These are phyloP conservation scores for Claviceps spartinae DNA, from an alignment of 2,329 filamentous ascomycete species.

Conservation along the genomic window DNA sequence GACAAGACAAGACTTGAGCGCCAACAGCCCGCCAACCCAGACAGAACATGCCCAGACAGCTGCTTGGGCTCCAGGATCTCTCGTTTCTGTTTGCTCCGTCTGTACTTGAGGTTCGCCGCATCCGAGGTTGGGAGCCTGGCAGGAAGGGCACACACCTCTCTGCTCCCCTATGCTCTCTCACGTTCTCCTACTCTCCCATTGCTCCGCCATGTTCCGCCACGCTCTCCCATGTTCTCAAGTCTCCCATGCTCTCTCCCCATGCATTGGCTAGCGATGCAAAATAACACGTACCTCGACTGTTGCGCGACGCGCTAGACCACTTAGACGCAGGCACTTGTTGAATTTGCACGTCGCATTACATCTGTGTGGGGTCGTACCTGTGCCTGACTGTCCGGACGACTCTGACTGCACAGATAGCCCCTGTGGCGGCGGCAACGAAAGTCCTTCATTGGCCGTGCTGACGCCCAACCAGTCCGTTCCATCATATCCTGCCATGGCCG, in stretches of 20 bases:
- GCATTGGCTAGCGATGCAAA: background rate
- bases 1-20: too few relatives aligned
- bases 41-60: background rate
- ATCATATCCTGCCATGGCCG: constrained; percentile 1
- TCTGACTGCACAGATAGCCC: background rate
- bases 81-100: too few relatives aligned
- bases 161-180: too few relatives aligned
- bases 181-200: too few relatives aligned
- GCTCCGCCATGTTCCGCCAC: too few relatives aligned
- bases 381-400: background rate
- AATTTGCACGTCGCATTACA: background rate
- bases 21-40: background rate
- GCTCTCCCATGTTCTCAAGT: too few relatives aligned
- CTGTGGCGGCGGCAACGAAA: constrained; percentile 2
- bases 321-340: background rate
- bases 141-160: too few relatives aligned
- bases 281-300: constrained; percentile 2
- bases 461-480: constrained; percentile 1
- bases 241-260: too few relatives aligned
- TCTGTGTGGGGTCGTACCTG: background rate
- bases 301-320: constrained; percentile 1
- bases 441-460: constrained; percentile 4
- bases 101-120: too few relatives aligned
- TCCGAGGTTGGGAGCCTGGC: background rate
- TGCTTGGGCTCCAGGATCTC: too few relatives aligned